Evolutionary conservation across 1,139 yeast genomes (phyloP).

Genomic region (Yueomyces sp.): DNA sequence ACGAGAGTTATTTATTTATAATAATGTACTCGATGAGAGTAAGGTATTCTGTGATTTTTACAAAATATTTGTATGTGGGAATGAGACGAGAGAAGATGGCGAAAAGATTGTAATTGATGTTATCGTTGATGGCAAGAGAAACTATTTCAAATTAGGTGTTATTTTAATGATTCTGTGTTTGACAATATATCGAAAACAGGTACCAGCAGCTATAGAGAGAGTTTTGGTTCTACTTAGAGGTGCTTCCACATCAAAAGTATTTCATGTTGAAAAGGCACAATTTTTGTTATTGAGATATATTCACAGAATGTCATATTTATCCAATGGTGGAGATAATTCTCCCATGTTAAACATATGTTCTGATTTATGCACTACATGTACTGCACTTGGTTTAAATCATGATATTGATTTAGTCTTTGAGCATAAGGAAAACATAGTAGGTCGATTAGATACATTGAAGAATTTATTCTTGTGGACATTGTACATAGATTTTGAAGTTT

Average conservation of each 20-base stretch:
- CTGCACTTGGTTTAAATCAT: constrained; percentile 22
- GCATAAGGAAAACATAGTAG: constrained; percentile 10
- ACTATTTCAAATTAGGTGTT: constrained; percentile 13
- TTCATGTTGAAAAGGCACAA: constrained; percentile 16
- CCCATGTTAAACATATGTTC: constrained; percentile 12
- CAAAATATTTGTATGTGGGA: constrained; percentile 5
- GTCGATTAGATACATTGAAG: constrained; percentile 13
- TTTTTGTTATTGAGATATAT: constrained; percentile 13
- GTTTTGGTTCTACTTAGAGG: constrained; percentile 11
- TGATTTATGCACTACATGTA: constrained; percentile 15
- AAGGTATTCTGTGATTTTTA: constrained; percentile 10
- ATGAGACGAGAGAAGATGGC: not conserved
- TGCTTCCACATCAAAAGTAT: constrained; percentile 8
- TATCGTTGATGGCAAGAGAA: constrained; percentile 7
- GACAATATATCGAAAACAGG: constrained; percentile 6
- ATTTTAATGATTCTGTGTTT: constrained; percentile 10
- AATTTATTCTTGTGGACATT: constrained; percentile 21
- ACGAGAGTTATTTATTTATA: constrained; percentile 10
- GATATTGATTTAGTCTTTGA: constrained; percentile 16
- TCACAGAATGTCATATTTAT: constrained; percentile 1
- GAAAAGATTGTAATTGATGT: not conserved
- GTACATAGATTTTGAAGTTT: constrained; percentile 17
- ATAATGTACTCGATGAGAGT: constrained; percentile 12
- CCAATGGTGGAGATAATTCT: constrained; percentile 13
- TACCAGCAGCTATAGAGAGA: constrained; percentile 8